Percentiles rank a stretch among this genome's conserved stretches.
phyloP scores from a whole-genome alignment of 305 asterid species.

The Fraxinus nigra region DNA sequence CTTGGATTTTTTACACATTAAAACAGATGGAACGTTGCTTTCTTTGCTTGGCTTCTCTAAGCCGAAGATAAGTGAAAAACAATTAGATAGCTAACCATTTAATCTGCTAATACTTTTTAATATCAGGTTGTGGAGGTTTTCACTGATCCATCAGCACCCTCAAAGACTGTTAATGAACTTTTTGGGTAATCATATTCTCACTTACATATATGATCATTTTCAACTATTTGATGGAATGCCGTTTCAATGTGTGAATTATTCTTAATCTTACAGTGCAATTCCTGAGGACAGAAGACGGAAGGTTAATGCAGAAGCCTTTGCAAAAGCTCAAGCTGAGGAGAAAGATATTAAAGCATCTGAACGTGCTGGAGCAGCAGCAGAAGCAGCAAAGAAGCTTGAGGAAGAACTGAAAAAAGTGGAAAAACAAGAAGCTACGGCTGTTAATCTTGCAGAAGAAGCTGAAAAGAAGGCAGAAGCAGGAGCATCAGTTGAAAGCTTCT shows the following conservation, averaged over 20 bases:
- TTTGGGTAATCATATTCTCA: constrained; percentile 48
- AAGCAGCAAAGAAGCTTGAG: constrained; percentile 42
- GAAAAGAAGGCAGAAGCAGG: constrained; percentile 53
- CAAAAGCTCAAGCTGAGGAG: constrained; percentile 62
- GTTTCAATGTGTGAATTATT: neutral
- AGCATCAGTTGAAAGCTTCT: constrained; percentile 54
- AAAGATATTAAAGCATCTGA: constrained; percentile 57
- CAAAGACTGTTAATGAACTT: constrained; percentile 52
- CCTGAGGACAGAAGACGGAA: constrained; percentile 87
- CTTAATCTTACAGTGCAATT: constrained; percentile 49
- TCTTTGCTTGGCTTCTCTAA: neutral
- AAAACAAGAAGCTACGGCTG: constrained; percentile 41
- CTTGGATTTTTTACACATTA: neutral
- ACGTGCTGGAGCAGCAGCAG: constrained; percentile 51
- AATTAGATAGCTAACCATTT: neutral
- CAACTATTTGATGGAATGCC: neutral
- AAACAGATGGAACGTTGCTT: neutral
- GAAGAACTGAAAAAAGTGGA: constrained; percentile 37
- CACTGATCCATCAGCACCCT: constrained; percentile 73
- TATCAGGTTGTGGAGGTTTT: constrained; percentile 78
- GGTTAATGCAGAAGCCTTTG: constrained; percentile 62
- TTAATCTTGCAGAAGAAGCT: constrained; percentile 50
- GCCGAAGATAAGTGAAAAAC: neutral
- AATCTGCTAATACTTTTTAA: constrained; percentile 2
- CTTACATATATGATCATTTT: neutral